These are phyloP conservation scores for Moricandia arvensis DNA, from an alignment of 345 rosid genomes.

Conservation along the genomic window DNA sequence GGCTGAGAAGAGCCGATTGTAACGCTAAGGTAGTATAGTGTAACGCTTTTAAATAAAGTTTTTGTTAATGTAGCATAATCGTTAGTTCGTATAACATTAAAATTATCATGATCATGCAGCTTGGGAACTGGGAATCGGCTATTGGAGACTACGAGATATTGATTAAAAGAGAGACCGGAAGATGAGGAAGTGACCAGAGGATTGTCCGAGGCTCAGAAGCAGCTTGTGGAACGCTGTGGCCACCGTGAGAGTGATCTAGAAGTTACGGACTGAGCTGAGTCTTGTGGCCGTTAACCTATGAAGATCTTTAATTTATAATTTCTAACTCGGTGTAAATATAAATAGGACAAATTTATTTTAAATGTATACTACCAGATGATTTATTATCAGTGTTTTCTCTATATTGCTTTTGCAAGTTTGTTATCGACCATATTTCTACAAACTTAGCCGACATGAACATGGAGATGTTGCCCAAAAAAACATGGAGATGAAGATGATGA, in stretches of 20 bases:
- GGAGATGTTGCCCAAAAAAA: background rate
- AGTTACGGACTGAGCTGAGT: background rate
- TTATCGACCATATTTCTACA: background rate
- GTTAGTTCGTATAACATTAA: too few species aligned
- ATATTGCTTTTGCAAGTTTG: background rate
- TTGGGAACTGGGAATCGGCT: conserved; percentile 69
- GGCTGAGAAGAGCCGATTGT: conserved; percentile 86
- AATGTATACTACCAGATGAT: background rate
- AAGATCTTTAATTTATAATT: background rate
- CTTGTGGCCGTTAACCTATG: background rate
- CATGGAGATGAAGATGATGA: background rate
- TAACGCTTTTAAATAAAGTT: background rate
- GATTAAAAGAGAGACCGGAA: conserved; percentile 54
- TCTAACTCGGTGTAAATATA: conserved; percentile 15
- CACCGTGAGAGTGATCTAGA: background rate
- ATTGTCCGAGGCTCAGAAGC: conserved; percentile 47
- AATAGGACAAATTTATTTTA: conserved; percentile 1
- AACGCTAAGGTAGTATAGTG: conserved; percentile 54
- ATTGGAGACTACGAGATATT: conserved; percentile 63
- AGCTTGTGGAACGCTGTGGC: conserved; percentile 43
- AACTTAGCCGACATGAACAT: background rate
- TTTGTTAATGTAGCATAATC: background rate
- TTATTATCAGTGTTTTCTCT: background rate
- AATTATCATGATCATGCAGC: conserved; percentile 30
- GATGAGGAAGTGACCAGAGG: conserved; percentile 61